Evolutionary conservation across 306 rosid species (phyloP).

Genomic region (Casuarina glauca): DNA sequence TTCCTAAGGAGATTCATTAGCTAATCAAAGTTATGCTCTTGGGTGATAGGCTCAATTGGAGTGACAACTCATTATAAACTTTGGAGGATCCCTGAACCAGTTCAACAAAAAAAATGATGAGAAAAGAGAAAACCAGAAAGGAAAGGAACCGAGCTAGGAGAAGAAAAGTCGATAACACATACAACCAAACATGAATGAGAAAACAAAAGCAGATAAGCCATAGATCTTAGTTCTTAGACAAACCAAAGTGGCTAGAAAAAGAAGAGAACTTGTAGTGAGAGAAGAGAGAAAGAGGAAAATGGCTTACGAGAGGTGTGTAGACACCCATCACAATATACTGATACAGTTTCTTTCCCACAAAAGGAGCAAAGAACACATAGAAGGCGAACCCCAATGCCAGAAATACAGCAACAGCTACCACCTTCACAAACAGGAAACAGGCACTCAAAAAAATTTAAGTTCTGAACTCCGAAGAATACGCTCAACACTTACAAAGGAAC

Average conservation of each 20-base stretch:
- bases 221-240: constrained; percentile 62
- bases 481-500: constrained; percentile 4
- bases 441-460: constrained; percentile 4
- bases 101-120: constrained; percentile 7
- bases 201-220: constrained; percentile 30
- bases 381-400: constrained; percentile 94
- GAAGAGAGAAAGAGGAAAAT: constrained; percentile 23
- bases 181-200: constrained; percentile 35
- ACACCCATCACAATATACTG: constrained; percentile 84
- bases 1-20: not conserved
- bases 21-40: not conserved
- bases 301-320: constrained; percentile 87
- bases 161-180: not conserved
- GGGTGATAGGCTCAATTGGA: constrained; percentile 9
- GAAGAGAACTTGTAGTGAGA: not conserved
- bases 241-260: constrained; percentile 20
- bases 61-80: constrained; percentile 3
- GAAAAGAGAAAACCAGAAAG: constrained; percentile 13
- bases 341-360: constrained; percentile 79
- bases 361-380: constrained; percentile 97
- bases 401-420: constrained; percentile 97
- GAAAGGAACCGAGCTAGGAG: constrained; percentile 22
- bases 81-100: constrained; percentile 2
- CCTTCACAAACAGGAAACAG: constrained; percentile 41
- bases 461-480: constrained; percentile 9